Base-by-base conservation (phyloP, 2,329 filamentous ascomycete genomes). In the Ophiostoma perfectum region DNA sequence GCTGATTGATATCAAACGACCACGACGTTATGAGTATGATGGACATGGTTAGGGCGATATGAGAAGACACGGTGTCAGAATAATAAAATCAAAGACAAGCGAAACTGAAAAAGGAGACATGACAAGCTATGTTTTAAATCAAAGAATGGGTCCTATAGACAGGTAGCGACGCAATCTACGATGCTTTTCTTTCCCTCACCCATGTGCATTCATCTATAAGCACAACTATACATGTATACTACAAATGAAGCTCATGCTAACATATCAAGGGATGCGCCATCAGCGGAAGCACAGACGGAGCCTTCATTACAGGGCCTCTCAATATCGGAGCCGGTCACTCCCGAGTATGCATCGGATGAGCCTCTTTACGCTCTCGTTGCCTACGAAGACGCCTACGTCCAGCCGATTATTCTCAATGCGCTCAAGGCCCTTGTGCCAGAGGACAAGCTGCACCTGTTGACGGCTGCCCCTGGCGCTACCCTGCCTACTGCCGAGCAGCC, bases 351-450 rank as follows among this genome's bases (percentile, higher is more conserved):
- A 27, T 58, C 47, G 1, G 73, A 74, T 44, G 65, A 79, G 68
- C 78, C 80, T 55, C 78, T 92, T 72, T 88, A 91, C 78, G 91
- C 91, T 66, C 78, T 94, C 66, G 81, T 97, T 74, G 84, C 92
- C 75, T 97, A 97, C 78, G 91, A 93, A 74, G 93, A 97, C 76
- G 76, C 83, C 62, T 99, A 98, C 76, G 92, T 98, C 8, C 92
- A 97, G 75, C 92, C 92, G 1, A 84, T 98, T 52, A 89, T 98
- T 70, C 78, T 93, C 64, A 80, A 85, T 27, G 91, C 93, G n/a
- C 80, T 98, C 36, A 76, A 86, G 65, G 80, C 84, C 4, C 79
- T 86, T 38, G 81, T 95, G 6, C 85, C 89, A 0, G 71, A 80
- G 18, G 78, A 78, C 3, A 77, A 79, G 0, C 86, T 86, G 75